These are phyloP conservation scores for Xenoacremonium recifei DNA, from an alignment of 2,329 filamentous ascomycete species.

Conservation along the genomic window DNA sequence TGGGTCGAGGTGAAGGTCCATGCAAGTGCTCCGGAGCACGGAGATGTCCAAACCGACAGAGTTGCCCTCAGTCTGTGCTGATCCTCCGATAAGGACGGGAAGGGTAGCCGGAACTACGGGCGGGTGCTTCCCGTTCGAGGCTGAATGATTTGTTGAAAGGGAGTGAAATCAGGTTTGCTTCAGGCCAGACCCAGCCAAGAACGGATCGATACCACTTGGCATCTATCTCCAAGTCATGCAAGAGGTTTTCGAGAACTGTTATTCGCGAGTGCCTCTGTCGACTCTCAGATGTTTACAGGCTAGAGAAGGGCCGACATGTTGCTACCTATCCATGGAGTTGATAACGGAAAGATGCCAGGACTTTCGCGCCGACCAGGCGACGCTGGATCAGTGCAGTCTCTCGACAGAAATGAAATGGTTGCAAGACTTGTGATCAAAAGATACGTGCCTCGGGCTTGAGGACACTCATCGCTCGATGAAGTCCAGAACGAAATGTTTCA, in stretches of 20 bases:
- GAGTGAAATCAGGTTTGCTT: too few species aligned
- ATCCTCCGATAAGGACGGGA: constrained; percentile 24
- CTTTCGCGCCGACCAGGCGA: too few species aligned
- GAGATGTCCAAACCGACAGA: constrained; percentile 20
- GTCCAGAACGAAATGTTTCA: constrained; percentile 10
- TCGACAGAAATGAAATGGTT: too few species aligned
- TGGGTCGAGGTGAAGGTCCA: constrained; percentile 8
- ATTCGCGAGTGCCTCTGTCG: neutral
- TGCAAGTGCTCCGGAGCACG: constrained; percentile 21
- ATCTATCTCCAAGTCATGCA: too few species aligned
- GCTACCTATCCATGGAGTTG: too few species aligned
- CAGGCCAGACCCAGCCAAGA: too few species aligned
- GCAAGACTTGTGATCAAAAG: too few species aligned
- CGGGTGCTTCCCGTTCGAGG: constrained; percentile 14
- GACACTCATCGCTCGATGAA: constrained; percentile 6
- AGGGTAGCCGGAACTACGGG: constrained; percentile 12
- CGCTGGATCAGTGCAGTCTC: too few species aligned
- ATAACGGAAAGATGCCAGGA: too few species aligned
- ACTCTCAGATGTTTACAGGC: neutral
- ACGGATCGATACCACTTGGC: too few species aligned
- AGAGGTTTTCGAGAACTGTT: too few species aligned
- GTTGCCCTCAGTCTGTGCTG: constrained; percentile 8
- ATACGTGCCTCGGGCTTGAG: neutral
- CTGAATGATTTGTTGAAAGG: constrained; percentile 12
- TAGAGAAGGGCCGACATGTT: too few species aligned